Conservation (phyloP, 2,329 filamentous ascomycete species). For the Fusarium hainanense region DNA sequence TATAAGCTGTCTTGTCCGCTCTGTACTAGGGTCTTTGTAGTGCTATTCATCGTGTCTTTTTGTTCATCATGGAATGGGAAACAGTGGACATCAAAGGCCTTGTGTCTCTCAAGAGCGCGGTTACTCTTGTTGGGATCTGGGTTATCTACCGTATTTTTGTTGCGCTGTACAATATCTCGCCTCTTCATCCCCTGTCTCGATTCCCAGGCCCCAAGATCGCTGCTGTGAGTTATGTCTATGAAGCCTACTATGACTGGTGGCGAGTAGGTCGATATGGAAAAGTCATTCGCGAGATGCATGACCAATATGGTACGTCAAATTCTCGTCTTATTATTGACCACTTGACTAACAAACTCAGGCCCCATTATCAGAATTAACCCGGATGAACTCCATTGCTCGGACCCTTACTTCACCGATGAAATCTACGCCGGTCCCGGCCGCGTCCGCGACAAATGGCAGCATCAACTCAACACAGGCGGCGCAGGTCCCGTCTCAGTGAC, state of each 20-base stretch:
- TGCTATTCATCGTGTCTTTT: too few species aligned
- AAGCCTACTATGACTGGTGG: constrained; percentile 54
- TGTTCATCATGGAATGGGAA: constrained; percentile 2
- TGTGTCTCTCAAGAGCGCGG: not conserved
- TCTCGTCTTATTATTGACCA: fast-evolving
- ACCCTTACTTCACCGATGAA: constrained; percentile 52
- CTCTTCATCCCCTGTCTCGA: constrained; percentile 52
- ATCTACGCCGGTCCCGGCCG: constrained; percentile 49
- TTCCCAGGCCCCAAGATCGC: constrained; percentile 55
- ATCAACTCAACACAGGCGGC: constrained; percentile 29
- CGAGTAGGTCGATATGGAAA: constrained; percentile 50
- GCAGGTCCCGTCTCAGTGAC: constrained; percentile 23
- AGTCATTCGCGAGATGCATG: constrained; percentile 52
- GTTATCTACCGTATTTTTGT: constrained; percentile 46
- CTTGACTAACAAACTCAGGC: constrained; percentile 25
- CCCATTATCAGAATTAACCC: constrained; percentile 55
- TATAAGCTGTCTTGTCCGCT: not conserved
- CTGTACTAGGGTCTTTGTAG: fast-evolving
- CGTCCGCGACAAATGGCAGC: constrained; percentile 43
- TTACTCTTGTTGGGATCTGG: constrained; percentile 43
- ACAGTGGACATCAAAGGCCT: not conserved
- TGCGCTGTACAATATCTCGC: constrained; percentile 53
- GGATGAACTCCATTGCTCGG: constrained; percentile 54
- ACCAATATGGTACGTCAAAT: constrained; percentile 49
- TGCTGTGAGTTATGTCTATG: constrained; percentile 51